Percentiles rank a stretch among this genome's conserved stretches.
Conservation (phyloP, 2,329 filamentous ascomycete genomes). For the Sporothrix mexicana region DNA sequence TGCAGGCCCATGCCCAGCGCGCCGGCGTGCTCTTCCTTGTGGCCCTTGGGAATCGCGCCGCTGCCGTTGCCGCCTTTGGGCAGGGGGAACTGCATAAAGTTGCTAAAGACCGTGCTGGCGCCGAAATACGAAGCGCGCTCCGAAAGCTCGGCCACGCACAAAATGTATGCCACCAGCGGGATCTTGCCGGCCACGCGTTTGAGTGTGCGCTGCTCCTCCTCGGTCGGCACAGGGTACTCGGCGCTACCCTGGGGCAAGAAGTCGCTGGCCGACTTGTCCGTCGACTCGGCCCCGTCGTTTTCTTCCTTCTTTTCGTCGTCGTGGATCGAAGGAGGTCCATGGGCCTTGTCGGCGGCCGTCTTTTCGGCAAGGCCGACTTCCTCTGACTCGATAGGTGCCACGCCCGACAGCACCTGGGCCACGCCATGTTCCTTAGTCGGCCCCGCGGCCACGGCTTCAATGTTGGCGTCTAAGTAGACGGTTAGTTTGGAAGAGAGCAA, state of each 20-base stretch:
- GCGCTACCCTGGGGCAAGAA: background rate
- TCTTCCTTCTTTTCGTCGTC: background rate
- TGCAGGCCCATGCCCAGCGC: constrained; percentile 40
- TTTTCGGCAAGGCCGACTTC: background rate
- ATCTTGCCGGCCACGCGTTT: background rate
- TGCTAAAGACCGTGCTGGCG: constrained; percentile 56
- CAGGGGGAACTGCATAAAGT: constrained; percentile 61
- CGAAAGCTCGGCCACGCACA: constrained; percentile 43
- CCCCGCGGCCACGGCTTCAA: constrained; percentile 1
- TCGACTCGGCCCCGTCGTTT: background rate
- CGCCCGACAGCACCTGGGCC: background rate
- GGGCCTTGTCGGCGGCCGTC: background rate
- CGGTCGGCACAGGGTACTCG: constrained; percentile 1
- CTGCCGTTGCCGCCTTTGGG: constrained; percentile 49
- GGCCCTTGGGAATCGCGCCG: constrained; percentile 44
- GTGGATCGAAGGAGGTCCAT: background rate
- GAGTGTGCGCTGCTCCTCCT: background rate
- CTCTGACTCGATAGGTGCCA: constrained; percentile 5
- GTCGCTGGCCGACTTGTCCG: background rate
- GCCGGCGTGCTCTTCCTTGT: background rate
- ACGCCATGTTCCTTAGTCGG: background rate
- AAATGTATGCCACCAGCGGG: background rate
- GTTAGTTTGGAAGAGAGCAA: background rate
- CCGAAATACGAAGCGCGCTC: constrained; percentile 62
- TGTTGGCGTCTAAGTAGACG: background rate